A percentile compares a stretch with the other conserved stretches of the same genome.
These are phyloP conservation scores for Fraxinus dipetala DNA, from an alignment of 305 asterid genomes.

Conservation along the genomic window DNA sequence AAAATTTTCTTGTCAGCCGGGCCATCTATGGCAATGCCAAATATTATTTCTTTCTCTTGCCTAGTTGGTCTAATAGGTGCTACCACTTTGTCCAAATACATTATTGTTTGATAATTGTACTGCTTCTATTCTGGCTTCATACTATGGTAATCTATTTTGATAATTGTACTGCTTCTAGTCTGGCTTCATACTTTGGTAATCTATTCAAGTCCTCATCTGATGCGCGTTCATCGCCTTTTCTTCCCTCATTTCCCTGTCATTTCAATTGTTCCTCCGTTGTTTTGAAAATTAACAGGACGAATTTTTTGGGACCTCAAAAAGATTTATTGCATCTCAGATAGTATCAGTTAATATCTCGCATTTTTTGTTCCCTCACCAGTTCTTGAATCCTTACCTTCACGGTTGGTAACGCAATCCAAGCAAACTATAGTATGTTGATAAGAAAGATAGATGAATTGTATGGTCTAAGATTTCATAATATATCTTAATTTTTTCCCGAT, in stretches of 20 bases:
- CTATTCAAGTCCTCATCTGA: neutral
- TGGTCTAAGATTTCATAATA: neutral
- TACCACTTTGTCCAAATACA: conserved; percentile 42
- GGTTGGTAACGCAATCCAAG: neutral
- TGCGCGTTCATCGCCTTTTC: neutral
- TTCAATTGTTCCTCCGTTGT: neutral
- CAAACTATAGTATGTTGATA: neutral
- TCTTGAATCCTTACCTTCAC: neutral
- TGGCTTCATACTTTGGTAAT: neutral
- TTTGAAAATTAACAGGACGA: neutral
- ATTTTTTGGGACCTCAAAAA: neutral
- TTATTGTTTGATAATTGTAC: conserved; percentile 27
- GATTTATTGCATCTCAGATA: neutral
- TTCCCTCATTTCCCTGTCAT: neutral
- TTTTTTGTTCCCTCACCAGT: neutral
- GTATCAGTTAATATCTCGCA: neutral
- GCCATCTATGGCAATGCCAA: conserved; percentile 55
- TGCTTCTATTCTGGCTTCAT: neutral
- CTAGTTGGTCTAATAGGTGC: conserved; percentile 66
- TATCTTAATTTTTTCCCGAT: too few relatives aligned
- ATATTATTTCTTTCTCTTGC: conserved; percentile 53
- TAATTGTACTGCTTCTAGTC: too few relatives aligned
- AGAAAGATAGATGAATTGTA: neutral
- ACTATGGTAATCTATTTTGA: too few relatives aligned
- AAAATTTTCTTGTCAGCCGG: conserved; percentile 61